Evolutionary conservation across 129 eudicot species (phyloP), one percentile per base, ranked within the genome.

Genomic region (Ambrosia artemisiifolia): DNA sequence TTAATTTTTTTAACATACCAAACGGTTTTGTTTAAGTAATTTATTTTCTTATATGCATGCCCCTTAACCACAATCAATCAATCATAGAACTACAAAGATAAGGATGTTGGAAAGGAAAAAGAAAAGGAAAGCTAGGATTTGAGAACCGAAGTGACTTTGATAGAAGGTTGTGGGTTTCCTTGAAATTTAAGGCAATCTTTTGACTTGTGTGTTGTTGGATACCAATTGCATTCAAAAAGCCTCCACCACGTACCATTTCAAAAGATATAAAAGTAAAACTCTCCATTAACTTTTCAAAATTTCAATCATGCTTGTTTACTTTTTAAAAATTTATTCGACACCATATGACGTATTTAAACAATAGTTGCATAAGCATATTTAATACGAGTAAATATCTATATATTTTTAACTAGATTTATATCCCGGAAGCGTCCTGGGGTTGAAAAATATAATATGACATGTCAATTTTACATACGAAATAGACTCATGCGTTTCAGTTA

Each of bases 111-210:
- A 33, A 63, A 50, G 19, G 38, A 51, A 10, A 38, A 59, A 11
- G n/a, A 9, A n/a, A 75, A 67, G 20, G 34, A 54, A 16, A 35
- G 68, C 43, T 42, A 36, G 9, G 46, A 20, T 50, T 53, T 32
- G 74, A 34, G 65, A 34, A 62, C 57, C 8, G 53, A 65, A 44
- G 66, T 65, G 65, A 75, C 73, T 38, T 55, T 63, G 67, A 20
- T 36, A 65, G 18, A 66, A 14, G 63, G 14, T 75, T 64, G 69
- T 56, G 74, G 69, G 63, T 48, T 59, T 76, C 43, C 80, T 59
- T 76, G 75, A 77, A 63, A 77, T 43, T 77, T 51, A 64, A 69
- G 75, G 70, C 81, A 77, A 59, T 69, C 46, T 60, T 47, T 65
- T 65, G 73, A 65, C 73, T 65, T 42, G 48, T 44, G 35, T 62